Conservation (phyloP, 345 rosid species). For the Anastatica hierochuntica region DNA sequence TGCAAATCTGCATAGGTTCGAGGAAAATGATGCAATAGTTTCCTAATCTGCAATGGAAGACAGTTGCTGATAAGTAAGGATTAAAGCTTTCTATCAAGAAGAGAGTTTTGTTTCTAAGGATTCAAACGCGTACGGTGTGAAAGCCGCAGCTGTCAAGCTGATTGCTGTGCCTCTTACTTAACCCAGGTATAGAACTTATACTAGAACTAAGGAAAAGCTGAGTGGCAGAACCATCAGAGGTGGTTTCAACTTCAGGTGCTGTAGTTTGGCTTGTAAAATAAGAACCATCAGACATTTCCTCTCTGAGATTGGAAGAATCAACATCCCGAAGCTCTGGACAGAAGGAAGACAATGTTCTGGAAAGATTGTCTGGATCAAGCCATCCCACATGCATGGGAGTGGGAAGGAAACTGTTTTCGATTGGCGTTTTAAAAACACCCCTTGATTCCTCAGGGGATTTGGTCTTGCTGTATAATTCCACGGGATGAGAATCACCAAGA, state of each 20-base stretch:
- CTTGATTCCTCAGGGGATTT: constrained; percentile 20
- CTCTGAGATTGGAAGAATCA: constrained; percentile 30
- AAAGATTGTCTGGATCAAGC: constrained; percentile 36
- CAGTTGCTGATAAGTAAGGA: constrained; percentile 10
- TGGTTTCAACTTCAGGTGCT: constrained; percentile 29
- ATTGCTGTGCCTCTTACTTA: constrained; percentile 50
- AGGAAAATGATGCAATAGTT: constrained; percentile 85
- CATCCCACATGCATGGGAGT: constrained; percentile 31
- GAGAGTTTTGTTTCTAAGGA: not conserved
- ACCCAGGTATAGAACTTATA: constrained; percentile 48
- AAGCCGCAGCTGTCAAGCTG: constrained; percentile 71
- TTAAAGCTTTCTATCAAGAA: constrained; percentile 13
- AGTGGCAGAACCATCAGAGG: constrained; percentile 19
- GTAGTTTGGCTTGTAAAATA: constrained; percentile 18
- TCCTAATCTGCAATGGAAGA: constrained; percentile 47
- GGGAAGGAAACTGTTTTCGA: constrained; percentile 28
- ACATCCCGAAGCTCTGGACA: constrained; percentile 30
- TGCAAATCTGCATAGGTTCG: constrained; percentile 85
- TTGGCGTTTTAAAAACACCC: constrained; percentile 27
- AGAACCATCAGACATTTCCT: constrained; percentile 22
- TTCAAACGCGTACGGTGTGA: constrained; percentile 52
- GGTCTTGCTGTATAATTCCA: constrained; percentile 48
- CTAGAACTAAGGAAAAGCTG: constrained; percentile 42
- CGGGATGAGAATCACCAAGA: constrained; percentile 49
- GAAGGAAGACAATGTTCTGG: constrained; percentile 38